Evolutionary conservation across 306 rosid species (phyloP).

Genomic region (Spatholobus suberectus): DNA sequence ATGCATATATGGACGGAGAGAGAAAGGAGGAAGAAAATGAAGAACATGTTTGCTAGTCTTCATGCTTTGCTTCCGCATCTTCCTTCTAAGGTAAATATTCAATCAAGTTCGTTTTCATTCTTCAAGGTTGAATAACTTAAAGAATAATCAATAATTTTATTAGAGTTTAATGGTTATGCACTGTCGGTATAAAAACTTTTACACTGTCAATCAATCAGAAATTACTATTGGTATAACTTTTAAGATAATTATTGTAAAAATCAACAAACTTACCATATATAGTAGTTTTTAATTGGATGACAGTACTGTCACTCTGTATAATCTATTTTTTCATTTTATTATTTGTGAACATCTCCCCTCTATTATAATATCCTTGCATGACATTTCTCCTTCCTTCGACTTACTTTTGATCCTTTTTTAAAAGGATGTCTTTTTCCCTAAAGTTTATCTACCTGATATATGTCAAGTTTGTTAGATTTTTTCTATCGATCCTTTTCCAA

Average conservation of each 20-base stretch:
- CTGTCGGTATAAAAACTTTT: too few relatives aligned
- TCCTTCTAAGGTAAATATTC: conserved; percentile 70
- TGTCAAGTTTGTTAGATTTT: not conserved
- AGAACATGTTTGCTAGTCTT: conserved; percentile 71
- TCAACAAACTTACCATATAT: too few relatives aligned
- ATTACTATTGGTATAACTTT: too few relatives aligned
- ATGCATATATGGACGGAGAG: conserved; percentile 78
- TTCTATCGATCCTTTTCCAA: not conserved
- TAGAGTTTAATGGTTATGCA: too few relatives aligned
- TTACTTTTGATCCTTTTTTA: not conserved
- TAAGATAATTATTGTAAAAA: too few relatives aligned
- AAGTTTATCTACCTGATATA: not conserved
- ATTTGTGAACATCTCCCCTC: not conserved
- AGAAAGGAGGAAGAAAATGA: conserved; percentile 92
- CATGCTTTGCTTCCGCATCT: conserved; percentile 83
- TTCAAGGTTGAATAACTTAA: not conserved
- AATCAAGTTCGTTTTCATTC: not conserved
- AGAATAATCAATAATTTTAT: not conserved
- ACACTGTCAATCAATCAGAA: too few relatives aligned
- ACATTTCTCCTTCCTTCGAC: not conserved
- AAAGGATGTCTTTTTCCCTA: not conserved
- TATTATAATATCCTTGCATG: not conserved
- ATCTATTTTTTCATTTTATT: too few relatives aligned
- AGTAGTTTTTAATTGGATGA: too few relatives aligned
- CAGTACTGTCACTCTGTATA: too few relatives aligned